These are phyloP conservation scores for Ceratorhiza oryzae-sativae DNA, from an alignment of 1,284 basidiomycete species.

Conservation along the genomic window DNA sequence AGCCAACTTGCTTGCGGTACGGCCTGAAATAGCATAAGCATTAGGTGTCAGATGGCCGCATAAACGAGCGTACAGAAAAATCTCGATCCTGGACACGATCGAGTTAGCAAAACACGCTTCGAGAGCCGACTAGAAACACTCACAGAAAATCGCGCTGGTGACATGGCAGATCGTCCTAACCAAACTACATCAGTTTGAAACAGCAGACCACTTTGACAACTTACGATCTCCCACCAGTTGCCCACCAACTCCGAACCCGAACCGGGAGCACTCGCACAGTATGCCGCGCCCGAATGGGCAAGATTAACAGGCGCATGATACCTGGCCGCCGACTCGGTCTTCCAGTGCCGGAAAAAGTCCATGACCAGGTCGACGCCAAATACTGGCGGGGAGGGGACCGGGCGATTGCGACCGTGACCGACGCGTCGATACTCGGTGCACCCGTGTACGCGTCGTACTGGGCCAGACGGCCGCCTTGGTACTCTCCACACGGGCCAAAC, in stretches of 20 bases:
- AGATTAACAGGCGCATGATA: not conserved
- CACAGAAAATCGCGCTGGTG: constrained; percentile 10
- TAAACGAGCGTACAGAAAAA: constrained; percentile 6
- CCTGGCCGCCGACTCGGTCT: not conserved
- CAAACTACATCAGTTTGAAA: not conserved
- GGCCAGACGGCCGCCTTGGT: constrained; percentile 4
- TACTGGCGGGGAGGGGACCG: constrained; percentile 25
- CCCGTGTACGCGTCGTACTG: constrained; percentile 23
- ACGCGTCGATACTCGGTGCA: not conserved
- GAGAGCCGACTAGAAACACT: not conserved
- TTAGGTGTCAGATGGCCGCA: not conserved
- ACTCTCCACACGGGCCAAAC: constrained; percentile 7
- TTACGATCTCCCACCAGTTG: constrained; percentile 35
- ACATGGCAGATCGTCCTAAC: constrained; percentile 21
- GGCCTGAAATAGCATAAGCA: constrained; percentile 7
- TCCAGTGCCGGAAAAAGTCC: constrained; percentile 20
- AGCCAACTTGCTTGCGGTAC: constrained; percentile 18
- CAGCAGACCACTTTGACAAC: not conserved
- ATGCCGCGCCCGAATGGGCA: not conserved
- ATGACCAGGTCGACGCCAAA: constrained; percentile 22
- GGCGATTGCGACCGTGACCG: not conserved
- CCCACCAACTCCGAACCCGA: constrained; percentile 23
- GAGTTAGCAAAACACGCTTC: not conserved
- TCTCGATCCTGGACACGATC: not conserved
- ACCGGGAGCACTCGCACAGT: not conserved